Evolutionary conservation across 768 basidiomycete species (phyloP), one percentile per base, ranked within the genome.

Genomic region (Lentinula lateritia): DNA sequence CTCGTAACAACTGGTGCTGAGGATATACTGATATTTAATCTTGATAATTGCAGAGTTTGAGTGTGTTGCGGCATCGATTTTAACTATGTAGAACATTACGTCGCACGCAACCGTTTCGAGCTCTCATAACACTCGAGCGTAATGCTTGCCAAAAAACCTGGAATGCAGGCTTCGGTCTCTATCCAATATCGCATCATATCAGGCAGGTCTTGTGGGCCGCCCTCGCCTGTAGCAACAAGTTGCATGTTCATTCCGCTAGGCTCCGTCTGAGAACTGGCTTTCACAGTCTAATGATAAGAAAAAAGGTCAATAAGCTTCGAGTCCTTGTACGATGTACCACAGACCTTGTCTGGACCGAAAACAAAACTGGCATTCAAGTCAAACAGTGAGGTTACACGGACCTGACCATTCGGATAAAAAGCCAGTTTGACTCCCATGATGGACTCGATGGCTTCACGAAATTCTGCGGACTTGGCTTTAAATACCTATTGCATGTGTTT

Each of bases 21-120:
- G 72, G 97, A 99, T 70, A 82, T 98, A 50, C 74, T 98, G 65
- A 85, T 95, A 57, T 90, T 96, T 70, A 91, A 86, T 64, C 74
- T 99, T 65, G 88, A 93, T 71, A 98, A 98, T 73, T 98, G 95
- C 78, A 84, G 95, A 73, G 95, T 98, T 35, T 93, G 76, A 60
- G 2, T 8, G 13, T 15, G 34, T 39, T 13, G 28, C 6, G 28
- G 9, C 20, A 9, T 23, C 16, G 18, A 48, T 20, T 20, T 12
- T 6, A n/a, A 48, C 20, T 48, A 23, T 18, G 12, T 46, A 8
- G 8, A 23, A 23, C 45, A 18, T n/a, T 48, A 48, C 5, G 8
- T 16, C 6, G 42, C 34, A 52, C 35, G 50, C 13, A 23, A 32
- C 16, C 70, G 66, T 69, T 89, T 91, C 65, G 81, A 80, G 71